Conservation (phyloP, 805 yeast genomes). For the Kregervanrija delftensis region DNA sequence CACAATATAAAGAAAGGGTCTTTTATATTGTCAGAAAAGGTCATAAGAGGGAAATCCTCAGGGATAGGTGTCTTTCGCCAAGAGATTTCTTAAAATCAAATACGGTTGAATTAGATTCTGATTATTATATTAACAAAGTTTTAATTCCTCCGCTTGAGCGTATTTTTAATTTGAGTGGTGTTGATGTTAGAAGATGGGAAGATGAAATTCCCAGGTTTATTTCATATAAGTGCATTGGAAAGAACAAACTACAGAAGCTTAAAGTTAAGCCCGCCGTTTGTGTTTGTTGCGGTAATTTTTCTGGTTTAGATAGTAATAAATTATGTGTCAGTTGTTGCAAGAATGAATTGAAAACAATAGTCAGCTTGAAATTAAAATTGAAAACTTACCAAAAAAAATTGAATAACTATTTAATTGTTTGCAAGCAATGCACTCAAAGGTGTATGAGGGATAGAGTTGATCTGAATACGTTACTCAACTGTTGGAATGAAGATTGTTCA, state of each 20-base stretch:
- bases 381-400: constrained; percentile 23
- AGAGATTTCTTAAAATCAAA: constrained; percentile 49
- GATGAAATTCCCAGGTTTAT: constrained; percentile 48
- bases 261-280: constrained; percentile 24
- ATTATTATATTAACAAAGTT: constrained; percentile 79
- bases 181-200: constrained; percentile 73
- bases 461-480: constrained; percentile 30
- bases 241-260: constrained; percentile 10
- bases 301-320: constrained; percentile 5
- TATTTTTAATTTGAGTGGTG: constrained; percentile 76
- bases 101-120: constrained; percentile 55
- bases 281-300: constrained; percentile 22
- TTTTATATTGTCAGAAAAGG: constrained; percentile 74
- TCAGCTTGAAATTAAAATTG: constrained; percentile 25
- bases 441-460: constrained; percentile 13
- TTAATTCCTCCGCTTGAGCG: constrained; percentile 87
- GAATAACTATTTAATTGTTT: constrained; percentile 25
- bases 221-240: constrained; percentile 8
- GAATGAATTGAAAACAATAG: constrained; percentile 31
- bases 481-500: constrained; percentile 62
- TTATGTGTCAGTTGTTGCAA: constrained; percentile 30
- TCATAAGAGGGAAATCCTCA: constrained; percentile 47
- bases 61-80: constrained; percentile 78
- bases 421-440: constrained; percentile 30
- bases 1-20: constrained; percentile 84